Percentiles rank a stretch among this genome's conserved stretches.
Evolutionary conservation across 495 filamentous ascomycete species (phyloP).

Genomic region (Hyaloscypha finlandica): DNA sequence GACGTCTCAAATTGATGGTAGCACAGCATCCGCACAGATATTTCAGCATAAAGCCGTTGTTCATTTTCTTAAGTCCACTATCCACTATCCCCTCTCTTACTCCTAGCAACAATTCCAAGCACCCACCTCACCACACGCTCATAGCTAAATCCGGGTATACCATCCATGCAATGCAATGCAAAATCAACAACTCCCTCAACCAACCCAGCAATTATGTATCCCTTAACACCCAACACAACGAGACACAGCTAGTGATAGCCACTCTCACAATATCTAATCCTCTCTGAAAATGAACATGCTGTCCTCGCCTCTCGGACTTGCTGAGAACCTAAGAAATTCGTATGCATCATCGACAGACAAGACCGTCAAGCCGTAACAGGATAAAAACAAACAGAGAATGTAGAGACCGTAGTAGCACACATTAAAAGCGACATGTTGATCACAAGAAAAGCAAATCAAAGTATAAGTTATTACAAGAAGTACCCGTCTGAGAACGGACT

Average conservation of each 20-base stretch:
- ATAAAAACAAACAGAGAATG: slow-evolving; percentile 13
- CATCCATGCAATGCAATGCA: slow-evolving; percentile 19
- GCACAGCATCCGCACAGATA: neutral
- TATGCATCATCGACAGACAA: slow-evolving; percentile 13
- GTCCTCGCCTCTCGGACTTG: neutral
- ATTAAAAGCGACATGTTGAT: slow-evolving; percentile 18
- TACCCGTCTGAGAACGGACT: slow-evolving; percentile 11
- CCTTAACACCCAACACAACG: neutral
- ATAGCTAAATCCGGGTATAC: slow-evolving; percentile 14
- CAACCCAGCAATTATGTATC: neutral
- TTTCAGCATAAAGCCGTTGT: neutral
- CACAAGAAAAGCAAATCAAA: slow-evolving; percentile 19
- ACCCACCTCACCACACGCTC: neutral
- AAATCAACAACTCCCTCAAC: slow-evolving; percentile 7
- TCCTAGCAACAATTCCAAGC: neutral
- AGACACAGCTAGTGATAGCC: slow-evolving; percentile 19
- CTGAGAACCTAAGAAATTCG: slow-evolving; percentile 17
- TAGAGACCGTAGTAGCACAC: slow-evolving; percentile 16
- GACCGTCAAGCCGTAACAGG: slow-evolving; percentile 8
- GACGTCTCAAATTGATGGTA: neutral
- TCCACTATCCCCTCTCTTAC: slow-evolving; percentile 2
- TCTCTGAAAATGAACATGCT: neutral
- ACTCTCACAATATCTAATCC: slow-evolving; percentile 1
- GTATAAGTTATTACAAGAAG: slow-evolving; percentile 21
- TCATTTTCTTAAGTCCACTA: neutral